These are phyloP conservation scores for Phytophthora litchii DNA, from an alignment of 352 stramenopile genomes.

Conservation along the genomic window DNA sequence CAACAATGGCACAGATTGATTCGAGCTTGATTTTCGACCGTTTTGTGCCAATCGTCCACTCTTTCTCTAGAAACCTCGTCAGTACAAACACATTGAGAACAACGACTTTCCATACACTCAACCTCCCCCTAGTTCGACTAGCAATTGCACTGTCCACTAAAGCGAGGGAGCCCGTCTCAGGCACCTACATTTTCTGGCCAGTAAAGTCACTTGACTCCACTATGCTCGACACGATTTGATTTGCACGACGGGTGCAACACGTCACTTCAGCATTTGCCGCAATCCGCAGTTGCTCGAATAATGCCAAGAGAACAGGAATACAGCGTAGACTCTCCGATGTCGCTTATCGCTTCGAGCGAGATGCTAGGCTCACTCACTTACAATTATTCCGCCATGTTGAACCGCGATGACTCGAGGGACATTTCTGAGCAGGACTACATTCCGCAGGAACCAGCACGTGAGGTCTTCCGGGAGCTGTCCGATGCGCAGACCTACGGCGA, in stretches of 20 bases:
- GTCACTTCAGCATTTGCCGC: constrained; percentile 19
- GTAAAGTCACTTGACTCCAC: constrained; percentile 18
- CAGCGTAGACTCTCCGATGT: constrained; percentile 22
- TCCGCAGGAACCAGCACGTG: constrained; percentile 23
- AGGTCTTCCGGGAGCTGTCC: constrained; percentile 27
- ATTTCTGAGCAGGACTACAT: constrained; percentile 32
- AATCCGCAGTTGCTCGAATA: constrained; percentile 15
- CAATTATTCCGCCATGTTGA: constrained; percentile 32
- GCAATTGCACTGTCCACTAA: constrained; percentile 1
- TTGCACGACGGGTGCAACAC: constrained; percentile 13
- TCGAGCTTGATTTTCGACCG: constrained; percentile 15
- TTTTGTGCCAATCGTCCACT: constrained; percentile 4
- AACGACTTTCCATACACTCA: not conserved
- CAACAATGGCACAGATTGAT: too few species aligned
- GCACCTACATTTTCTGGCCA: constrained; percentile 1
- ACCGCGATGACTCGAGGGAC: constrained; percentile 33
- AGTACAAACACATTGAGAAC: not conserved
- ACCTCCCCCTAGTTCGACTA: not conserved
- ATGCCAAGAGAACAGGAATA: constrained; percentile 15
- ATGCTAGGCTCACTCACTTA: constrained; percentile 39
- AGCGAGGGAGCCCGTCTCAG: constrained; percentile 8
- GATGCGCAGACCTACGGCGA: constrained; percentile 21
- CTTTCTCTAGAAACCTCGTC: not conserved
- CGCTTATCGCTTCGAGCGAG: constrained; percentile 34
- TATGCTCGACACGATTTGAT: constrained; percentile 23